These are phyloP conservation scores for Penicillium sp. DNA, from an alignment of 2,329 filamentous ascomycete genomes.

Conservation along the genomic window DNA sequence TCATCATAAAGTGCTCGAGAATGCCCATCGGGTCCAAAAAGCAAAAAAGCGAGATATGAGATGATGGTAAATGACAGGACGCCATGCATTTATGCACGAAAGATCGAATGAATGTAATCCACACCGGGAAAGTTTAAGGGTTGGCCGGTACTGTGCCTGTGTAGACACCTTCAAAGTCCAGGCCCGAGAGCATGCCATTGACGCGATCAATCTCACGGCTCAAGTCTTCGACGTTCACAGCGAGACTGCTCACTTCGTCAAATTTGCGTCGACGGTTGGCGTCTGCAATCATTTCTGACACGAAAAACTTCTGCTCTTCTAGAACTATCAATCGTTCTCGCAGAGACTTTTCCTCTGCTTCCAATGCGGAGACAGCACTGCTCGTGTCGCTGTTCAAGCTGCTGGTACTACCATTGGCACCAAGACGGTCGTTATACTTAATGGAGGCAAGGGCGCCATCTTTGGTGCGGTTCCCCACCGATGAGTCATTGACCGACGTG, in stretches of 20 bases:
- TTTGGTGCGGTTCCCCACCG: constrained; percentile 27
- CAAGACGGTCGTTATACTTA: constrained; percentile 49
- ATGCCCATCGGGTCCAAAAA: constrained; percentile 13
- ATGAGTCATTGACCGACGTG: constrained; percentile 21
- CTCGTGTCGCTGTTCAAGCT: constrained; percentile 52
- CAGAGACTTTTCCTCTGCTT: constrained; percentile 76
- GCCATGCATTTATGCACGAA: constrained; percentile 7
- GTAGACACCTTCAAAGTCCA: constrained; percentile 58
- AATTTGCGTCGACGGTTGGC: constrained; percentile 72
- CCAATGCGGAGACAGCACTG: constrained; percentile 59
- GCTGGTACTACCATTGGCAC: constrained; percentile 45
- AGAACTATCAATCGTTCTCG: constrained; percentile 75
- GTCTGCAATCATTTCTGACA: constrained; percentile 74
- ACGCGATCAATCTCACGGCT: constrained; percentile 68
- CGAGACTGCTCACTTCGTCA: constrained; percentile 76
- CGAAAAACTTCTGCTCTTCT: constrained; percentile 86
- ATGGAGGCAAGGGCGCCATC: constrained; percentile 53
- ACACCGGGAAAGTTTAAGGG: constrained; percentile 5
- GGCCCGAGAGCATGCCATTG: constrained; percentile 57
- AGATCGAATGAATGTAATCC: constrained; percentile 2
- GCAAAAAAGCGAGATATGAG: constrained; percentile 3
- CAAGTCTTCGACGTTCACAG: constrained; percentile 74
- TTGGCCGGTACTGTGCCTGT: constrained; percentile 21
- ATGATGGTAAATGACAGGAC: constrained; percentile 3
- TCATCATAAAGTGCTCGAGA: constrained; percentile 11